phyloP scores from a whole-genome alignment of 106 monocot genomes.

The Platanthera zijinensis region DNA sequence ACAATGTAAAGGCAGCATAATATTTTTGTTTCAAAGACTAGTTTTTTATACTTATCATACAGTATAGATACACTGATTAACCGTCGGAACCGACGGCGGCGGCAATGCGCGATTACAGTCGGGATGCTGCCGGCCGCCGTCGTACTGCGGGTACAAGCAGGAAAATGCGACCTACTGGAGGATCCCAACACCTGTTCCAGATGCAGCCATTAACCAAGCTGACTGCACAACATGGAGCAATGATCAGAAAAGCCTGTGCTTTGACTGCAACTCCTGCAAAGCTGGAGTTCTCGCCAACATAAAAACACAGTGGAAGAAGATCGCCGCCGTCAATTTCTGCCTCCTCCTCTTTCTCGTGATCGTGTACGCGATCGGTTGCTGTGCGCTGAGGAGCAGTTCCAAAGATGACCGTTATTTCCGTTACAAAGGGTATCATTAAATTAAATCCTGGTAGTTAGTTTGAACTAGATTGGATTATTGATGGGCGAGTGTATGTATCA shows the following conservation, averaged over 20 bases:
- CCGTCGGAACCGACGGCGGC: too few relatives aligned
- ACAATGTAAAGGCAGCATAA: too few relatives aligned
- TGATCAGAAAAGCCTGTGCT: slow-evolving; percentile 36
- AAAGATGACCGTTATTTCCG: neutral
- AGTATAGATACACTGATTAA: too few relatives aligned
- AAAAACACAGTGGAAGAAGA: slow-evolving; percentile 20
- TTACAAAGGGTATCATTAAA: slow-evolving; percentile 3
- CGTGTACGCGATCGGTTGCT: slow-evolving; percentile 20
- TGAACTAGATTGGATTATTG: too few relatives aligned
- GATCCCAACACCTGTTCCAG: neutral
- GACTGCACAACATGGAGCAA: slow-evolving; percentile 58
- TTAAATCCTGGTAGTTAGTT: neutral
- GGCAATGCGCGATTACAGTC: slow-evolving; percentile 23
- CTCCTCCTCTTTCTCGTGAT: slow-evolving; percentile 24
- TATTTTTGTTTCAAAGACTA: too few relatives aligned
- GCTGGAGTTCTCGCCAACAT: slow-evolving; percentile 25
- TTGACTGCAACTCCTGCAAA: slow-evolving; percentile 32
- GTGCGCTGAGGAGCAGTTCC: slow-evolving; percentile 12
- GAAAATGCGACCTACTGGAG: slow-evolving; percentile 41
- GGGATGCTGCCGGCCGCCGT: slow-evolving; percentile 63
- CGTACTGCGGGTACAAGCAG: slow-evolving; percentile 28
- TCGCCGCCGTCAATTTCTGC: slow-evolving; percentile 18
- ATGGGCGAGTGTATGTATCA: too few relatives aligned
- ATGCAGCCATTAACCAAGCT: slow-evolving; percentile 2
- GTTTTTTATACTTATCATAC: too few relatives aligned